Evolutionary conservation across 345 rosid genomes (phyloP), one percentile per base, ranked within the genome.

Genomic region (Sapria himalayana): DNA sequence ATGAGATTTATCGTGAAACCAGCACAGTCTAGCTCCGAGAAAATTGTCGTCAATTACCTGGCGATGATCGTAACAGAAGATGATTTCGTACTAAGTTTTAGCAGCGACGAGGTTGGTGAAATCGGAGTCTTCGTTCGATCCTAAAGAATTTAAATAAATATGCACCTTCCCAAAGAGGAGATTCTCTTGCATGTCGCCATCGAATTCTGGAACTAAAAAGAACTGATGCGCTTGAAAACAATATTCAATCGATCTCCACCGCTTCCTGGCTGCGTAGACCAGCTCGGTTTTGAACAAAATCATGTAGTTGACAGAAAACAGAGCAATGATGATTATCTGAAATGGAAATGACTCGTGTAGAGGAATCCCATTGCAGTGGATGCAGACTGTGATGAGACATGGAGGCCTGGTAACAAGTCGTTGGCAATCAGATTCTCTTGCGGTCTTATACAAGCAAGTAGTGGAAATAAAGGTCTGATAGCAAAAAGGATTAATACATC

Each of bases 41-140:
- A 79, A 89, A 46, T 58, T 37, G 50, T 89, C 98, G 3, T 63
- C 60, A 14, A 89, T 58, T 32, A 59, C 44, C 53, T 89, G 97
- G 39, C 67, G 63, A 4, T 65, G 68, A 43, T 72, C 76, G 48
- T 78, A 67, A 2, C 67, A 71, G 54, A 82, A 78, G 46, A 78
- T 23, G 47, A 86, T 71, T 5, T 78, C 89, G 44, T 66, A 61
- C 2, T 71, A 27, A 13, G 61, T 73, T 38, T 72, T 71, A 0
- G 80, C 89, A 33, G 92, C 37, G 61, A 86, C 65, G 46, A 86
- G 85, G 32, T 86, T 82, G 37, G 85, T 74, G 58, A 61, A 81
- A 60, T 81, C 80, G 0, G 92, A 76, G 35, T 86, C 70, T 57
- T 79, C 91, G 7, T 82, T 52, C 0, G 85, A 67, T 8, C 80